Evolutionary conservation across 2,329 filamentous ascomycete genomes (phyloP).

Genomic region (Rutstroemia sp.): DNA sequence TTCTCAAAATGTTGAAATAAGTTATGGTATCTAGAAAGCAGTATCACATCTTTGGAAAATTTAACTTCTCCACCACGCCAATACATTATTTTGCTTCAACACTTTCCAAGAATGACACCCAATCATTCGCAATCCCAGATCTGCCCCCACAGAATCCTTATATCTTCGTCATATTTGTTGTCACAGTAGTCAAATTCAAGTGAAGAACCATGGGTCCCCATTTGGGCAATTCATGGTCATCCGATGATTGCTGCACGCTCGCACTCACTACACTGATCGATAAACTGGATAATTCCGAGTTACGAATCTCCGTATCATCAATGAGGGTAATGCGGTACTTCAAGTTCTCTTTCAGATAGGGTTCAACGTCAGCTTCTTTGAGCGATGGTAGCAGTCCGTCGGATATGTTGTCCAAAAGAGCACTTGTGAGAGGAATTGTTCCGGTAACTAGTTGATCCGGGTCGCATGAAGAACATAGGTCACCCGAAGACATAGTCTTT

Average conservation of each 20-base stretch:
- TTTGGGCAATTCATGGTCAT: constrained; percentile 1
- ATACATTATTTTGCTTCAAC: too few relatives aligned
- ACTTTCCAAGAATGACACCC: too few relatives aligned
- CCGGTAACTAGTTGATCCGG: constrained; percentile 31
- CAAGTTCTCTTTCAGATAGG: constrained; percentile 23
- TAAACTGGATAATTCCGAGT: constrained; percentile 19
- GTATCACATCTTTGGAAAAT: too few relatives aligned
- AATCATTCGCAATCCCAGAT: too few relatives aligned
- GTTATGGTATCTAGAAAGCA: too few relatives aligned
- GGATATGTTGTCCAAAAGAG: constrained; percentile 30
- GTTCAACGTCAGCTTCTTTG: constrained; percentile 17
- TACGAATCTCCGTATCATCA: constrained; percentile 16
- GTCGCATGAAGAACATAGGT: constrained; percentile 10
- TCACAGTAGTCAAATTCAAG: background rate
- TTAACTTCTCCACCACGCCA: too few relatives aligned
- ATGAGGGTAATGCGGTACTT: constrained; percentile 21
- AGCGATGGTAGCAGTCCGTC: constrained; percentile 28
- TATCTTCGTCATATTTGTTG: background rate
- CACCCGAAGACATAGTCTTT: constrained; percentile 12
- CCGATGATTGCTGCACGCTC: background rate
- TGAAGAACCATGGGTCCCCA: constrained; percentile 1
- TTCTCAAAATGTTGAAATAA: too few relatives aligned
- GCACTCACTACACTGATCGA: constrained; percentile 21
- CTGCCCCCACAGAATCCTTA: background rate
- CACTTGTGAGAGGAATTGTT: constrained; percentile 37